Base-by-base conservation (phyloP, 805 yeast genomes). In the Candida broadrunensis region DNA sequence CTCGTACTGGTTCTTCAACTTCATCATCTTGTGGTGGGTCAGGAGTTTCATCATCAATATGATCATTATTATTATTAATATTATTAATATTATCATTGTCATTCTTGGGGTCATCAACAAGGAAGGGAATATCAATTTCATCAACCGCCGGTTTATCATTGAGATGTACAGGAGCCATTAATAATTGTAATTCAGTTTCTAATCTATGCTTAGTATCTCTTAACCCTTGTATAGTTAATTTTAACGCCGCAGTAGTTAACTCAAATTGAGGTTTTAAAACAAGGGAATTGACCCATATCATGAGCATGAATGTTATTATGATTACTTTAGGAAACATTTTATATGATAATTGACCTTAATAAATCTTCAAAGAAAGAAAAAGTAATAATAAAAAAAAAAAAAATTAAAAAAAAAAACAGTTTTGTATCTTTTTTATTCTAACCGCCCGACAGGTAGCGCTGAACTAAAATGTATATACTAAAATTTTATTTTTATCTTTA, bases 391-490 rank as follows among this genome's bases (percentile, higher is more conserved):
- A 6, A 15, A 13, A 25, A 17, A 21, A 27, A 27, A n/a, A n/a
- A n/a, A n/a, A n/a, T n/a, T n/a, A n/a, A n/a, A n/a, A n/a, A n/a
- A n/a, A n/a, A n/a, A n/a, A 21, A 21, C 15, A 15, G 21, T 7
- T 36, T 18, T 6, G 16, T 35, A 26, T 13, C 16, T 17, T 15
- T n/a, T n/a, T n/a, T n/a, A n/a, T n/a, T n/a, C n/a, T n/a, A n/a
- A n/a, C n/a, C n/a, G n/a, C n/a, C n/a, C n/a, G n/a, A n/a, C n/a
- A n/a, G n/a, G n/a, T n/a, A n/a, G n/a, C n/a, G 25, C 25, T 7
- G 11, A 21, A 7, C 25, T 21, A 21, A 35, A 51, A 53, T 12
- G 65, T 55, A 36, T 63, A 63, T 27, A 63, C 67, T 15, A 63
- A 44, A 14, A 62, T 56, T 39, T 55, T 60, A 30, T 52, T 51